Base-by-base conservation (phyloP, 2,329 filamentous ascomycete genomes). In the Tricladium varicosporioides region DNA sequence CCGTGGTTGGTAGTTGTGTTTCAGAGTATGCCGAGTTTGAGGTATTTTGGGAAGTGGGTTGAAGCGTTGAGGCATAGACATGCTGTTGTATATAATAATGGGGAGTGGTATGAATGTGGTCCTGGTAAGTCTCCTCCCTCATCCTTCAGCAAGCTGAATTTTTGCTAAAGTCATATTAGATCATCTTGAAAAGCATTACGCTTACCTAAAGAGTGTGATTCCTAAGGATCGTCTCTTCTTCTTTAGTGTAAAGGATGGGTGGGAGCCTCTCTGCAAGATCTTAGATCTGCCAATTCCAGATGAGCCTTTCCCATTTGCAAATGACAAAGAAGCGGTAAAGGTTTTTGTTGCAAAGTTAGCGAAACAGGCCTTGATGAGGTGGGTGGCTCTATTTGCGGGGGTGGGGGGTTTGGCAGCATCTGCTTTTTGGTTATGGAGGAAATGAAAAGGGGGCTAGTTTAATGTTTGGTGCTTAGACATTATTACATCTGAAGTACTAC, bases 181-280 rank as follows among this genome's bases (percentile, higher is more conserved):
- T 43, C 50, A 54, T 15, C 47, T 63, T 8, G 44, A 44, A 5
- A 48, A 56, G 5, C 62, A 64, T 42, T 44, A 60, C 14, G 51
- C 53, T 14, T 60, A 60, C n/a, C 11, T 64, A 2, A 40, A 49
- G 13, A 42, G 56, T 14, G 51, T 61, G 2, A 57, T 59, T 7
- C 60, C 60, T 4, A 18, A 42, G 5, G 52, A 54, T 13, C 45
- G 48, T 13, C 51, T 64, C 5, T 51, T 54, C 51, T 60, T 61
- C 44, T 57, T 61, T 42, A 54, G 49, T 18, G 57, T 63, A 36
- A 57, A 63, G 45, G 62, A 61, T 13, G 71, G 71, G 0, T 74
- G 72, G 72, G 68, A 53, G 16, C 70, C 70, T 3, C 53, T 74
- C 5, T 72, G 71, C 60, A 60, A 66, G 44, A 70, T 71, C 18